These are phyloP conservation scores for Boletus sp. DNA, from an alignment of 768 basidiomycete species.

Conservation along the genomic window DNA sequence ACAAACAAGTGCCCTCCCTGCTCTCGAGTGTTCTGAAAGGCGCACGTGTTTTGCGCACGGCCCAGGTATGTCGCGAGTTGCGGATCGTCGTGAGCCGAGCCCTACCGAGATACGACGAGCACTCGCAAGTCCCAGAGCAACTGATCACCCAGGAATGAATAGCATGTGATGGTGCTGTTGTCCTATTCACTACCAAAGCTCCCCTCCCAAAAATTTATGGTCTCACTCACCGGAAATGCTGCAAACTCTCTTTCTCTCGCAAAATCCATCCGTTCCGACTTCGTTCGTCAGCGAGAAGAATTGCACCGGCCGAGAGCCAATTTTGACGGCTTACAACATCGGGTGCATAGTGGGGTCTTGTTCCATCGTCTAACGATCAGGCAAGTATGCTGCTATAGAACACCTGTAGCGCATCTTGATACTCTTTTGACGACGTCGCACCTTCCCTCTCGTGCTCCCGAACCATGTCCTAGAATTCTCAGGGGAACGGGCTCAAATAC, in stretches of 20 bases:
- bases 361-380: constrained; percentile 16
- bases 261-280: constrained; percentile 87
- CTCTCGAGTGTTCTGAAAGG: too few relatives aligned
- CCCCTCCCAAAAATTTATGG: constrained; percentile 80
- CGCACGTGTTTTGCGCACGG: too few relatives aligned
- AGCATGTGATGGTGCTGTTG: background rate
- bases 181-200: constrained; percentile 20
- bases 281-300: constrained; percentile 43
- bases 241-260: constrained; percentile 75
- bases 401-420: constrained; percentile 24
- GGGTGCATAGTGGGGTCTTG: constrained; percentile 33
- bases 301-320: too few relatives aligned
- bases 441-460: constrained; percentile 31
- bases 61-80: too few relatives aligned
- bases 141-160: too few relatives aligned
- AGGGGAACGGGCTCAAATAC: constrained; percentile 25
- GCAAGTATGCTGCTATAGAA: constrained; percentile 35
- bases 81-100: too few relatives aligned
- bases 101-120: too few relatives aligned
- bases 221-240: constrained; percentile 88
- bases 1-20: too few relatives aligned
- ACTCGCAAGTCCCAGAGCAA: too few relatives aligned
- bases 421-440: constrained; percentile 30
- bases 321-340: constrained; percentile 26
- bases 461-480: constrained; percentile 23